These are phyloP conservation scores for Flaveria trinervia DNA, from an alignment of 129 eudicot genomes.

Conservation along the genomic window DNA sequence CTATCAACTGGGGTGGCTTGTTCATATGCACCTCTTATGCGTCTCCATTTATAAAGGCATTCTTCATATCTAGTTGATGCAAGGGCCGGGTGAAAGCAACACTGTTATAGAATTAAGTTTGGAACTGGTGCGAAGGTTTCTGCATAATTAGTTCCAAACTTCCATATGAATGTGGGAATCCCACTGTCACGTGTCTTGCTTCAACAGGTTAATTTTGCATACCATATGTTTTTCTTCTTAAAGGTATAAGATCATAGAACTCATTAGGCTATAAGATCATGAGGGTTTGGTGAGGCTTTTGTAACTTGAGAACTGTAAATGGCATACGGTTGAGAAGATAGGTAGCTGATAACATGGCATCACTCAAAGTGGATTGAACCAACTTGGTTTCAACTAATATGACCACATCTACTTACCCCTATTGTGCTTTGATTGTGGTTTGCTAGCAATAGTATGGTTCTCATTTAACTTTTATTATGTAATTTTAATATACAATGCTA, in stretches of 20 bases:
- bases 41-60: not conserved
- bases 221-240: not conserved
- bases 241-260: too few species aligned
- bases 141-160: not conserved
- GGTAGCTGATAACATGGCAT: too few species aligned
- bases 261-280: too few species aligned
- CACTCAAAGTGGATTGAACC: too few species aligned
- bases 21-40: not conserved
- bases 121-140: not conserved
- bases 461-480: not conserved
- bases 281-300: too few species aligned
- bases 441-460: not conserved
- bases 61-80: not conserved
- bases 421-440: not conserved
- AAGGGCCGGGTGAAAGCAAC: not conserved
- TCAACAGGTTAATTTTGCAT: not conserved
- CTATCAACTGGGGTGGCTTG: not conserved
- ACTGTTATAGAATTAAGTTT: not conserved
- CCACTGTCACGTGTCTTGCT: not conserved
- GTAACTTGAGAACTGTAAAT: too few species aligned
- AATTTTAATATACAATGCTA: too few species aligned
- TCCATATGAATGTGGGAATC: not conserved
- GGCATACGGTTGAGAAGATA: too few species aligned
- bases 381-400: too few species aligned
- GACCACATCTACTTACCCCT: too few species aligned